These are phyloP conservation scores for Pachyrhizus erosus DNA, from an alignment of 306 rosid species.

Conservation along the genomic window DNA sequence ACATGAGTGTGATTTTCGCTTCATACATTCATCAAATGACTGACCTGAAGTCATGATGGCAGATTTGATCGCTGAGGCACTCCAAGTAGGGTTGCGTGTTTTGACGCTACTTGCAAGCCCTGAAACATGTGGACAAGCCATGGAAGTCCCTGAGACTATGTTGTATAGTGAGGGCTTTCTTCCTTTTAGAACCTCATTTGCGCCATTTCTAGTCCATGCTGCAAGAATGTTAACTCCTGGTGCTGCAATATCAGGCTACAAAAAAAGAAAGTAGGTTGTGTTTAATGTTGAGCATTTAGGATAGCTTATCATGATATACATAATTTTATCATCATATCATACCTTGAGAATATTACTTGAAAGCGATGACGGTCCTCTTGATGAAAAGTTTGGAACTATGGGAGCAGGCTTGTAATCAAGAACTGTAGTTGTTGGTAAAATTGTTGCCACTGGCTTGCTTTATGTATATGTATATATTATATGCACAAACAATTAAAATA, in stretches of 20 bases:
- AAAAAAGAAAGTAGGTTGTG: neutral
- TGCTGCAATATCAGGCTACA: constrained; percentile 91
- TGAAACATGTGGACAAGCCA: constrained; percentile 89
- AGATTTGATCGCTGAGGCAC: constrained; percentile 79
- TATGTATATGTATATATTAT: neutral
- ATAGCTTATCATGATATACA: neutral
- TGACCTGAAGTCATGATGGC: constrained; percentile 94
- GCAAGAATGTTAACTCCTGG: constrained; percentile 94
- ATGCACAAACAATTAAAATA: neutral
- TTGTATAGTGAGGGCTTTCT: constrained; percentile 52
- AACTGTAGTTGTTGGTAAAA: constrained; percentile 63
- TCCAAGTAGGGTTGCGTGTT: constrained; percentile 70
- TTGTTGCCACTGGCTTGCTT: constrained; percentile 74
- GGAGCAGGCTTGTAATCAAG: constrained; percentile 78
- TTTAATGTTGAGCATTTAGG: neutral
- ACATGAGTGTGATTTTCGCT: neutral
- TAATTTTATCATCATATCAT: neutral
- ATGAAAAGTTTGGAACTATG: constrained; percentile 61
- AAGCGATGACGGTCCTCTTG: constrained; percentile 78
- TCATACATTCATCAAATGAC: neutral
- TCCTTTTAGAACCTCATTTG: constrained; percentile 35
- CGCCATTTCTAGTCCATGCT: constrained; percentile 67
- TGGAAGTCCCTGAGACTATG: constrained; percentile 78
- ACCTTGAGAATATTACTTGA: constrained; percentile 75
- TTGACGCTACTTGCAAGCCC: constrained; percentile 65